Evolutionary conservation across 1,139 yeast genomes (phyloP).

Genomic region (Scheffersomyces illinoinensis): DNA sequence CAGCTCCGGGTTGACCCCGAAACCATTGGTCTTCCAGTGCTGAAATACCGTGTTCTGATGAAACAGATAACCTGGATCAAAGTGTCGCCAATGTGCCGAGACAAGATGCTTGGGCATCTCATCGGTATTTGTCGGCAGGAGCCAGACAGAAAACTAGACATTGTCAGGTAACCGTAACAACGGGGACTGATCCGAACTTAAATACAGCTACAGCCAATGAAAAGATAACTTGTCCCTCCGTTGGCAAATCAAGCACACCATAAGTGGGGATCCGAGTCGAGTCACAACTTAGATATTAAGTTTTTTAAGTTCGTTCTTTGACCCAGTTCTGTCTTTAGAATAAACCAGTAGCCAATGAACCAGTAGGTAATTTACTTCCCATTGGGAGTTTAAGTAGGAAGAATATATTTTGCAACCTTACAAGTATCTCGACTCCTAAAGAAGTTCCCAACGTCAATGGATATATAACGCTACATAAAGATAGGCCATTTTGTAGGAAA

Average conservation of each 20-base stretch:
- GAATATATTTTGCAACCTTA: too few relatives aligned
- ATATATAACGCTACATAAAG: too few relatives aligned
- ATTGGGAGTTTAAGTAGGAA: too few relatives aligned
- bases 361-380: too few relatives aligned
- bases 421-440: too few relatives aligned
- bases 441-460: too few relatives aligned
- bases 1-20: neutral
- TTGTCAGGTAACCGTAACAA: neutral
- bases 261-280: too few relatives aligned
- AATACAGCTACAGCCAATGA: neutral
- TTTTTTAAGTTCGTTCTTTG: too few relatives aligned
- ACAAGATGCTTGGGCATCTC: neutral
- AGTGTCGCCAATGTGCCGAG: neutral
- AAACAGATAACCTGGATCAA: neutral
- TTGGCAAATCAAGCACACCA: neutral
- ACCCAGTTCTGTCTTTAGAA: too few relatives aligned
- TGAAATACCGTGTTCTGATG: neutral
- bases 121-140: neutral
- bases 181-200: slow-evolving; percentile 5
- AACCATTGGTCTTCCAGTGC: neutral
- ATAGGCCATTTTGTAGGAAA: too few relatives aligned
- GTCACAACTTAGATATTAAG: too few relatives aligned
- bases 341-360: too few relatives aligned
- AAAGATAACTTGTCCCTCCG: neutral
- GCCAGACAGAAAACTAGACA: neutral